Evolutionary conservation across 2,329 filamentous ascomycete genomes (phyloP), one percentile per base, ranked within the genome.

Genomic region (Neonectria coccinea): DNA sequence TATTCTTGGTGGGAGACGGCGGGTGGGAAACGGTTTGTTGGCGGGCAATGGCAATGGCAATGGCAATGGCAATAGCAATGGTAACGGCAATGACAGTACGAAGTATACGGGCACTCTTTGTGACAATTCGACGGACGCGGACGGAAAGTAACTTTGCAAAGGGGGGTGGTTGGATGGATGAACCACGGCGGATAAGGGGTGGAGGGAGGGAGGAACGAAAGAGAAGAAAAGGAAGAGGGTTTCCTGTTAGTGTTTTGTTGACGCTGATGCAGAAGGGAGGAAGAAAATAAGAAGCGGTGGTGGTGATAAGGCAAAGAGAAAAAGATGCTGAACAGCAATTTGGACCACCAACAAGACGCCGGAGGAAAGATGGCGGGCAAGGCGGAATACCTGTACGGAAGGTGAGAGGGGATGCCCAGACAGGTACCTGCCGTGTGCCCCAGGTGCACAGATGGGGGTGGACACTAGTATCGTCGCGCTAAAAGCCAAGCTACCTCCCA

Each of bases 401-500:
- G 47, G 47, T 18, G 18, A 29, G 47, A 33, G 47, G 48, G 29
- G 27, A 33, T 29, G n/a, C n/a, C n/a, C 9, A 42, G 39, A 42
- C 39, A 42, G 27, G 27, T 20, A 20, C 48, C 48, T 51, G 48
- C 48, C 48, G 29, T 18, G 6, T 33, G 48, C 29, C 27, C 29
- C 29, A 29, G 29, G 29, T 10, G 29, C 29, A 29, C 29, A 29
- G 29, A 29, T 29, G 29, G 29, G 29, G 27, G 27, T 2, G 27
- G 9, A 29, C 29, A 29, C 29, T 29, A 50, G 48, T 8, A 20
- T 31, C n/a, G 51, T 25, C 39, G 47, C 53, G 53, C 29, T 41
- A 56, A 25, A 25, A 3, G 10, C 12, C 33, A 50, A 36, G 42
- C 45, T 39, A 59, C 51, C 44, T 58, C 54, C 61, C 44, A 51